phyloP scores from a whole-genome alignment of 2,329 filamentous ascomycete genomes.

The Onygena corvina region DNA sequence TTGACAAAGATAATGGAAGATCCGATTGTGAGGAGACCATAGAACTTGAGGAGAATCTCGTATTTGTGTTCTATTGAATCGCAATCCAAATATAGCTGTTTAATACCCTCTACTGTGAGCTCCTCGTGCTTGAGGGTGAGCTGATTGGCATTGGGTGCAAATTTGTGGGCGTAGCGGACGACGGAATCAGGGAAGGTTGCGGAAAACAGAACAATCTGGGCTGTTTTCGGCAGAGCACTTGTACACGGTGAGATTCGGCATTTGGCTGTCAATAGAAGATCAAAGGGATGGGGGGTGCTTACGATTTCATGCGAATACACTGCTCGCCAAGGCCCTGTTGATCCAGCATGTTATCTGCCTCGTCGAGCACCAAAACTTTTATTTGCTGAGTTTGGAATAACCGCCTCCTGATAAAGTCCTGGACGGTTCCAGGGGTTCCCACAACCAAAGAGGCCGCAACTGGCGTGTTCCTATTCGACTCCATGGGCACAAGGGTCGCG shows the following conservation, averaged over 20 bases:
- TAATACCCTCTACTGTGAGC: conserved; percentile 91
- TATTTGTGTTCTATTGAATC: conserved; percentile 73
- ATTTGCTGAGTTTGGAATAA: conserved; percentile 61
- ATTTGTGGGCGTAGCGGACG: conserved; percentile 67
- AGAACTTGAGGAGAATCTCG: conserved; percentile 76
- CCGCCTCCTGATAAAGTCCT: conserved; percentile 68
- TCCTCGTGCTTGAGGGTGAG: conserved; percentile 83
- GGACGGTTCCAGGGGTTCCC: conserved; percentile 85
- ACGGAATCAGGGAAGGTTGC: conserved; percentile 86
- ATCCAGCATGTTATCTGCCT: conserved; percentile 98
- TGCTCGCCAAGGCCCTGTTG: conserved; percentile 91
- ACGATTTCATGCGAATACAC: conserved; percentile 80
- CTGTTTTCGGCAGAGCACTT: conserved; percentile 58
- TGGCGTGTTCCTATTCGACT: conserved; percentile 54
- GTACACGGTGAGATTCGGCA: neutral
- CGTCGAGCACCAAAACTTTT: conserved; percentile 79
- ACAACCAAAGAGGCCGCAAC: conserved; percentile 72
- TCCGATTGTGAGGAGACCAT: conserved; percentile 89
- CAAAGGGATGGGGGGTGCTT: conserved; percentile 26
- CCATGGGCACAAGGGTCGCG: conserved; percentile 67
- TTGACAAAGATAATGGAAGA: conserved; percentile 97
- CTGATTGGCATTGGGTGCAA: conserved; percentile 74
- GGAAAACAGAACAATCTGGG: conserved; percentile 92
- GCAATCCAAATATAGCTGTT: conserved; percentile 95
- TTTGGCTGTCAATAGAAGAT: conserved; percentile 23